Percentiles rank a stretch among this genome's conserved stretches.
phyloP scores from a whole-genome alignment of 2,329 filamentous ascomycete genomes.

The Cladosporium sp. region DNA sequence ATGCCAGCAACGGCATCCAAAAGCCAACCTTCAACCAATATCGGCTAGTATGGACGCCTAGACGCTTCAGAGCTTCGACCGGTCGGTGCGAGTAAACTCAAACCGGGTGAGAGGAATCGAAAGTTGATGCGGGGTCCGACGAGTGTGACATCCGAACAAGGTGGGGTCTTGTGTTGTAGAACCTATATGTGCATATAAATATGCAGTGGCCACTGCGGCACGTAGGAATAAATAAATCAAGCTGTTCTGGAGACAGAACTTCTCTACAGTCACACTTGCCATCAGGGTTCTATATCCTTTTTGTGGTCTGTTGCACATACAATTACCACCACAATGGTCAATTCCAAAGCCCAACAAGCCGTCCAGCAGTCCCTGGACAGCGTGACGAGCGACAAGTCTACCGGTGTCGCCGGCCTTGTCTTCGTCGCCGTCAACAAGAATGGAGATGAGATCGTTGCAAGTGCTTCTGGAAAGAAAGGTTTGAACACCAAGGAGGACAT shows the following conservation, averaged over 20 bases:
- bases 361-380: constrained; percentile 36
- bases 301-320: background rate
- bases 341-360: constrained; percentile 28
- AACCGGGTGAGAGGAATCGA: background rate
- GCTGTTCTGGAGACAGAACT: background rate
- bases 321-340: constrained; percentile 20
- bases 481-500: constrained; percentile 47
- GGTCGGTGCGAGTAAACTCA: no score
- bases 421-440: constrained; percentile 44
- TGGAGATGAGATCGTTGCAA: constrained; percentile 39
- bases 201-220: background rate
- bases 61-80: no score
- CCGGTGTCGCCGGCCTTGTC: constrained; percentile 40
- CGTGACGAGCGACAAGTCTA: constrained; percentile 25
- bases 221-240: background rate
- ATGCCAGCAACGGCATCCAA: no score
- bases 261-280: no score
- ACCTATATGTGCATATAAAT: background rate
- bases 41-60: no score
- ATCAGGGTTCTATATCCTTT: background rate
- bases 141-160: background rate
- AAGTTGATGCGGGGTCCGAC: background rate
- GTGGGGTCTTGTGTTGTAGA: background rate
- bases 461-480: constrained; percentile 40
- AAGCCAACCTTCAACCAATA: no score